Evolutionary conservation across 2,329 filamentous ascomycete genomes (phyloP), one percentile per base, ranked within the genome.

Genomic region (Trichoderma asperellum): DNA sequence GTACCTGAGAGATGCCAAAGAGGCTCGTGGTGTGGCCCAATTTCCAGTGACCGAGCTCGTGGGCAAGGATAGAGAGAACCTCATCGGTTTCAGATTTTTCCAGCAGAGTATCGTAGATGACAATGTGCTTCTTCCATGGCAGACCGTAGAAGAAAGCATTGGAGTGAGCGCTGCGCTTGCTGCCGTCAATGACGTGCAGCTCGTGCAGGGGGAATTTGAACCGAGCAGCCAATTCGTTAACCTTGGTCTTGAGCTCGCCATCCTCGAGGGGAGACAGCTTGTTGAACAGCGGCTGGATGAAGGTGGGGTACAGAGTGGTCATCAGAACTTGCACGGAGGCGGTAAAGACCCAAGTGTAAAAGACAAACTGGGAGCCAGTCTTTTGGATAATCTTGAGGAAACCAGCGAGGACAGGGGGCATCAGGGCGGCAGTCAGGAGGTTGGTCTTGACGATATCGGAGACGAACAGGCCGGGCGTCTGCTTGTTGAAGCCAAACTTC

Each of bases 61-160:
- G 96, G 43, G 93, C 94, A 66, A 99, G 85, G 65, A 99, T 94
- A 73, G 96, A 95, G 70, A 97, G 93, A 52, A 99, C 94, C 81
- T 99, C 96, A 77, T 96, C 87, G 4, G 92, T 90, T 72, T 94
- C 89, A 79, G 92, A 96, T 88, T 98, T 97, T 82, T 97, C 95
- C 72, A 99, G 94, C 72, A 99, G 83, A 5, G 96, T 99, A 79
- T 99, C 96, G 79, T 97, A 99, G 78, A 99, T 96, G 77, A 99
- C 96, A 84, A 99, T 99, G 84, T 98, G 96, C 88, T 98, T 98
- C 88, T 97, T 97, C 94, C 95, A 99, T 53, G 96, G 96, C 68
- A 99, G 88, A 71, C 96, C 96, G 76, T 96, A 97, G 84, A 99
- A 99, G 82, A 96, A 96, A 40, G 93, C 93, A 79, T 96, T 96